Base-by-base conservation (phyloP, 352 stramenopile genomes). In the Lagenidium sp. region DNA sequence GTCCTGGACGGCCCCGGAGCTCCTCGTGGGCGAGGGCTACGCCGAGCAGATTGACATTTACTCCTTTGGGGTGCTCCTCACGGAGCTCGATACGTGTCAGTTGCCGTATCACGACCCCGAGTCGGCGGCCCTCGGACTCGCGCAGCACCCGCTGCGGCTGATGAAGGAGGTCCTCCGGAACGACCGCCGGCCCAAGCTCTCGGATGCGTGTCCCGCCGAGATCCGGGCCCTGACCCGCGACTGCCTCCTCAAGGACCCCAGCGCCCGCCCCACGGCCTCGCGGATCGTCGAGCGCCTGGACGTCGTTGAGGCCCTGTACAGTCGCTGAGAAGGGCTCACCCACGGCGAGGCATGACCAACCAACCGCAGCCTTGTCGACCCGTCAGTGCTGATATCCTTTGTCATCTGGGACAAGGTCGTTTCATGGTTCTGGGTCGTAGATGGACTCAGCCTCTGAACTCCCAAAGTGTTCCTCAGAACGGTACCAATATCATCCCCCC, bases 11-110 rank as follows among this genome's bases (percentile, higher is more conserved):
- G 69, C 75, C 0, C 75, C 75, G 4, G 69, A 85, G 40, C 39
- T 85, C 39, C 40, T 85, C 16, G 34, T 83, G 12, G 72, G 72
- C 12, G 66, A 85, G 23, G 63, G 72, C 20, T 93, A 82, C 58
- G 73, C 55, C 12, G 74, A 93, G 42, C 84, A 75, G 36, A 69
- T 74, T 3, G 74, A 92, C 45, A 81, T 90, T 20, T 90, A 90
- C 50, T 87, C 77, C 37, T 80, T 71, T 26, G 75, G 77, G 12
- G 57, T 93, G n/a, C 44, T 93, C 25, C 49, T 88, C 4, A 68
- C 54, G 4, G 77, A 90, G 52, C 51, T 93, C 21, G 75, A 93
- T 50, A 86, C 77, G 38, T 82, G 74, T 41, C 52, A 60, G 18
- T 45, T 88, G 29, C 77, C 80, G 44, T 90, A 83, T 25, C 64